phyloP scores from a whole-genome alignment of 371 early-diverging fungal species.

The Funneliformis caledonium region DNA sequence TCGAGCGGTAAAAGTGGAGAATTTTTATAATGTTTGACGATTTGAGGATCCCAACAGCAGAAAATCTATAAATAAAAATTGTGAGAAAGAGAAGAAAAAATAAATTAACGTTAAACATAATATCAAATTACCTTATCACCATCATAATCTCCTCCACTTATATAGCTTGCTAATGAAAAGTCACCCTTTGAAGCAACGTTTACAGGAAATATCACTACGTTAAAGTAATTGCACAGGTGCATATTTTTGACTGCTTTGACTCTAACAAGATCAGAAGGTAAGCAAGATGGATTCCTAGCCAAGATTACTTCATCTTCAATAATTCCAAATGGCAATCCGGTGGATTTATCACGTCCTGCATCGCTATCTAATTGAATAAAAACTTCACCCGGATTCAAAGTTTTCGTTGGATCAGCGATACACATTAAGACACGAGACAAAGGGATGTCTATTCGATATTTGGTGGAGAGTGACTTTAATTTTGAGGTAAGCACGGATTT shows the following conservation, averaged over 20 bases:
- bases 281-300: constrained; percentile 53
- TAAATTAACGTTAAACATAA: not conserved
- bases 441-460: constrained; percentile 52
- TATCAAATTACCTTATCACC: constrained; percentile 54
- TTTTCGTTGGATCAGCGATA: constrained; percentile 54
- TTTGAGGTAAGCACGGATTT: constrained; percentile 47
- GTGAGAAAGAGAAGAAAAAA: not conserved
- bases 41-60: constrained; percentile 57
- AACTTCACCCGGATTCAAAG: constrained; percentile 48
- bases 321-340: constrained; percentile 48
- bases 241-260: constrained; percentile 52
- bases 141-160: constrained; percentile 61
- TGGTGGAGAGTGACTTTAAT: constrained; percentile 47
- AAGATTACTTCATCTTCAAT: constrained; percentile 53
- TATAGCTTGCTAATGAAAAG: constrained; percentile 52
- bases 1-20: constrained; percentile 42
- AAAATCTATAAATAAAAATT: constrained; percentile 48
- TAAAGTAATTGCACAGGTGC: constrained; percentile 50
- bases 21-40: constrained; percentile 47
- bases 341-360: constrained; percentile 47
- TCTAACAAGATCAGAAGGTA: constrained; percentile 54
- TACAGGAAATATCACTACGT: constrained; percentile 53
- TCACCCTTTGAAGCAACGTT: constrained; percentile 34
- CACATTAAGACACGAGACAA: constrained; percentile 56
- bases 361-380: constrained; percentile 50